phyloP scores from a whole-genome alignment of 1,284 basidiomycete genomes.

The Abortiporus biennis region DNA sequence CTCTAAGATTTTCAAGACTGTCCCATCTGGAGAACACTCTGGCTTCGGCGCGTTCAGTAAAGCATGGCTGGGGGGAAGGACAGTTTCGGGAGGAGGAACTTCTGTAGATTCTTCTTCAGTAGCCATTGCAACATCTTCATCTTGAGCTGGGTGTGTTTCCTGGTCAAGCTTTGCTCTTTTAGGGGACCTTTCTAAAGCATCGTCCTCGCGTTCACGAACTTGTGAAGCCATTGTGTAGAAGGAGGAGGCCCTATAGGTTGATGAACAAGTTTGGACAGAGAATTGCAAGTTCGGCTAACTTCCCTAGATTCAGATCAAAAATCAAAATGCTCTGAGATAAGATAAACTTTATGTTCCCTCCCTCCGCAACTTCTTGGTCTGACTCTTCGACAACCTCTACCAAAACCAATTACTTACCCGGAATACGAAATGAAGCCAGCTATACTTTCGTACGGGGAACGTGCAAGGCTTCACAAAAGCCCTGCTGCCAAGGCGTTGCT shows the following conservation, averaged over 20 bases:
- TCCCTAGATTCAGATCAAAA: too few relatives aligned
- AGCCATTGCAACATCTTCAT: slow-evolving; percentile 13
- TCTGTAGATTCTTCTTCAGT: slow-evolving; percentile 10
- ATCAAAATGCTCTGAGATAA: too few relatives aligned
- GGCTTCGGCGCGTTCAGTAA: slow-evolving; percentile 54
- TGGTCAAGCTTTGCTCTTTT: slow-evolving; percentile 52
- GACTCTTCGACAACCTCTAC: too few relatives aligned
- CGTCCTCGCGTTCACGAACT: slow-evolving; percentile 49
- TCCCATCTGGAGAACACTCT: slow-evolving; percentile 38
- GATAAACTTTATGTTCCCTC: too few relatives aligned
- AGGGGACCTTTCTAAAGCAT: slow-evolving; percentile 41
- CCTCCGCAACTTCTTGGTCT: too few relatives aligned
- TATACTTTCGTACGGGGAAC: slow-evolving; percentile 64
- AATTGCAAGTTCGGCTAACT: too few relatives aligned
- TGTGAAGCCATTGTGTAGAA: too few relatives aligned
- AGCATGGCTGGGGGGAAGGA: slow-evolving; percentile 69
- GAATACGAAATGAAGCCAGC: too few relatives aligned
- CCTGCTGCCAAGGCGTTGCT: slow-evolving; percentile 75
- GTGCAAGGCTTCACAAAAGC: slow-evolving; percentile 61
- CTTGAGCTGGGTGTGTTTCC: too few relatives aligned
- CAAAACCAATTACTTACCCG: too few relatives aligned
- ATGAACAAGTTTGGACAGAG: too few relatives aligned
- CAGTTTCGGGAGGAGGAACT: slow-evolving; percentile 27
- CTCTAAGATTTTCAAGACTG: slow-evolving; percentile 62
- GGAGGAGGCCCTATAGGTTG: too few relatives aligned